A percentile compares a stretch with the other conserved stretches of the same genome.
These are phyloP conservation scores for Diaporthe sp. DNA, from an alignment of 2,329 filamentous ascomycete species.

Conservation along the genomic window DNA sequence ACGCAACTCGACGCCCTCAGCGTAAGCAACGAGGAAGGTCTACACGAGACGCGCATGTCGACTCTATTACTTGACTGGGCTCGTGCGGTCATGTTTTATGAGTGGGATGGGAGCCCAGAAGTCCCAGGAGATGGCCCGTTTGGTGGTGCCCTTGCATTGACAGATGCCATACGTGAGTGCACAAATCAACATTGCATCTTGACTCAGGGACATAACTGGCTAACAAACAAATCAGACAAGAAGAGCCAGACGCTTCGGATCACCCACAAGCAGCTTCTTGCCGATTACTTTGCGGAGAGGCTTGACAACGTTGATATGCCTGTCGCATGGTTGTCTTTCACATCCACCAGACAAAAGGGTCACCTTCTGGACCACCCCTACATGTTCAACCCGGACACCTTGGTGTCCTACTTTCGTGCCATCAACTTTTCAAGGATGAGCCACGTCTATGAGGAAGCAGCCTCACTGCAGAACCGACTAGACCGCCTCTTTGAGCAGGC, in stretches of 20 bases:
- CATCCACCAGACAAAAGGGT: slow-evolving; percentile 68
- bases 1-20: slow-evolving; percentile 64
- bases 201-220: not conserved
- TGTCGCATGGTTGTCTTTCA: slow-evolving; percentile 74
- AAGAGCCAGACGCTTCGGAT: slow-evolving; percentile 73
- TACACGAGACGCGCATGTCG: slow-evolving; percentile 67
- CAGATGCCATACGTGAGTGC: slow-evolving; percentile 76
- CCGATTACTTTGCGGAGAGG: slow-evolving; percentile 79
- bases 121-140: slow-evolving; percentile 77
- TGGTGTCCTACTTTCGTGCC: slow-evolving; percentile 87
- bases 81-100: slow-evolving; percentile 77
- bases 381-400: slow-evolving; percentile 77
- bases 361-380: slow-evolving; percentile 86
- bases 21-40: slow-evolving; percentile 58
- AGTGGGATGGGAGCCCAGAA: slow-evolving; percentile 82
- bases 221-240: slow-evolving; percentile 54
- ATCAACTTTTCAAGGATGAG: slow-evolving; percentile 92
- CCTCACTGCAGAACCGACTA: slow-evolving; percentile 65
- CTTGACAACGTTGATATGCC: slow-evolving; percentile 82
- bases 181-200: not conserved
- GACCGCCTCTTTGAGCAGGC: slow-evolving; percentile 64
- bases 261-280: slow-evolving; percentile 75
- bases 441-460: slow-evolving; percentile 77
- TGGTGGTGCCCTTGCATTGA: slow-evolving; percentile 80
- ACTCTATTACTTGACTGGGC: slow-evolving; percentile 76